Base-by-base conservation (phyloP, 208 protist genomes). In the Acanthamoeba sp. region DNA sequence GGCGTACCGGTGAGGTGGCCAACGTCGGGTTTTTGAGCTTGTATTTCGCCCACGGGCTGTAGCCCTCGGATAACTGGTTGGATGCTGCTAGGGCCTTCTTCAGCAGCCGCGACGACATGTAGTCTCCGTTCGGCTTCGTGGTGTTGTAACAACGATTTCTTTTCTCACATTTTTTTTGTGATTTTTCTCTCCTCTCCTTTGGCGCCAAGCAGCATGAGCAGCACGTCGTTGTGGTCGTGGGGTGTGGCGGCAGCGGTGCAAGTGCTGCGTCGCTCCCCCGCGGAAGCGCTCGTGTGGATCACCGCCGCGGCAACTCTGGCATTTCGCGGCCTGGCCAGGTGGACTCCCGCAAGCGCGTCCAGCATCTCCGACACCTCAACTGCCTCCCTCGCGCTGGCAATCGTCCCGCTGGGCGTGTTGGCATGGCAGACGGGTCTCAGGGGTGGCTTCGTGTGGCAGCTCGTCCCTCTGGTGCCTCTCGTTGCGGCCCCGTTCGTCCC, bases 31-130 rank as follows among this genome's bases (percentile, higher is more conserved):
- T 62, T 29, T 76, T 76, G 66, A 76, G 66, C 66, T 76, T 76
- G 66, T 76, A 76, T 29, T 76, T 76, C 9, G 66, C 66, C 66
- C 66, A 76, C 10, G 66, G 29, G 66, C 66, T 76, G 66, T 76
- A 76, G 66, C 66, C 29, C 66, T 76, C 66, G 3, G 66, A 76
- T 29, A 76, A 38, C 32, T 34, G n/a, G 36, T 38, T 76, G 66
- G 66, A 76, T 6, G 66, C 66, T 29, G 22, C 66, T 29, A 76
- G 22, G 32, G 66, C 66, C 66, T 76, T 76, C 66, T 76, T 76
- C 20, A 76, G 66, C 66, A 76, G 66, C n/a, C 66, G 66, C 66
- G 66, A 76, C 66, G 36, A 42, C 32, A 36, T 34, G n/a, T 34
- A 0, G 22, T 4, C 20, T 69, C 0, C 1, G 14, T 69, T 1